Conservation (phyloP, 441 rosid genomes). For the Brassica hybrid region DNA sequence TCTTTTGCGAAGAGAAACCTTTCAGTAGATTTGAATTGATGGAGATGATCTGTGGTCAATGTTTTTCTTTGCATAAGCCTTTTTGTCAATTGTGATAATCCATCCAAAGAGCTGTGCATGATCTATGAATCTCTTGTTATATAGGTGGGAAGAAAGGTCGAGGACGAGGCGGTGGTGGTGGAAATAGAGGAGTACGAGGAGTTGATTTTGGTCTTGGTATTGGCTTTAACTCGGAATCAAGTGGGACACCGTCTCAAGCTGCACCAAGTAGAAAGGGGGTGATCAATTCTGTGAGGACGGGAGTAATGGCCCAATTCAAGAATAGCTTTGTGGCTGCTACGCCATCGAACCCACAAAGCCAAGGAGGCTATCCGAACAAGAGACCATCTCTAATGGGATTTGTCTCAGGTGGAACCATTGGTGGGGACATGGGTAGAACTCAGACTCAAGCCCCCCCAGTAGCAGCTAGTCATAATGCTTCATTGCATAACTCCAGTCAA, state of each 20-base stretch:
- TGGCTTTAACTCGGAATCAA: slow-evolving; percentile 77
- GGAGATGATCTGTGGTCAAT: not conserved
- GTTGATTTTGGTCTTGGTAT: slow-evolving; percentile 98
- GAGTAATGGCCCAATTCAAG: slow-evolving; percentile 85
- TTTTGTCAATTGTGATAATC: slow-evolving; percentile 15
- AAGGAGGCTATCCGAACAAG: slow-evolving; percentile 51
- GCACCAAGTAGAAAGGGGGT: slow-evolving; percentile 47
- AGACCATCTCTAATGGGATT: slow-evolving; percentile 81
- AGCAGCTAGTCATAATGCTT: slow-evolving; percentile 34
- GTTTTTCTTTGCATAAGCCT: slow-evolving; percentile 1
- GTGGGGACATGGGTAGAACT: slow-evolving; percentile 64
- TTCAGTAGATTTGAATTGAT: not conserved
- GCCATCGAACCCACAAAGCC: slow-evolving; percentile 58
- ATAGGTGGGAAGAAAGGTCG: slow-evolving; percentile 85
- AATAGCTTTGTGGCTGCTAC: slow-evolving; percentile 89
- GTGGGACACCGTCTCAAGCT: slow-evolving; percentile 48
- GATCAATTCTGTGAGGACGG: slow-evolving; percentile 66
- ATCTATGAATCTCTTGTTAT: slow-evolving; percentile 22
- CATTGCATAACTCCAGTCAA: slow-evolving; percentile 40
- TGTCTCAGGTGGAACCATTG: slow-evolving; percentile 89
- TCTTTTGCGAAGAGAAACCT: too few relatives aligned
- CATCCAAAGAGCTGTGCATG: slow-evolving; percentile 3
- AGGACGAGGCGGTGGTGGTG: slow-evolving; percentile 57
- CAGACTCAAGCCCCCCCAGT: slow-evolving; percentile 45
- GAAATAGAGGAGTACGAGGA: slow-evolving; percentile 90